Evolutionary conservation across 306 rosid species (phyloP).

Genomic region (Cucurbita maxima): DNA sequence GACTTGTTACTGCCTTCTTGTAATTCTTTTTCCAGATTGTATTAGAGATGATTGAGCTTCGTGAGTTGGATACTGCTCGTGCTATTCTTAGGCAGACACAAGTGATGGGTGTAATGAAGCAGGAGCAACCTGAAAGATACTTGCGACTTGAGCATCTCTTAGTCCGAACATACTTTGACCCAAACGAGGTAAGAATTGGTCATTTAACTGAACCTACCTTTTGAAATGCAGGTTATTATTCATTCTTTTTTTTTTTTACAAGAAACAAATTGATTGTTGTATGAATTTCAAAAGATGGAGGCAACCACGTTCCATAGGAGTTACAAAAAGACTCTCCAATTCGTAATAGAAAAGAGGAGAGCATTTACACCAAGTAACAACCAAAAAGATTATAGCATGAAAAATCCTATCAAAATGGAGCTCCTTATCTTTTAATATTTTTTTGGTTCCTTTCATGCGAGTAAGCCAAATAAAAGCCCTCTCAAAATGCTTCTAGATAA

Average conservation of each 20-base stretch:
- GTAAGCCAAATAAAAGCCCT: too few relatives aligned
- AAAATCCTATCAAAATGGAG: too few relatives aligned
- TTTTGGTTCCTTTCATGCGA: too few relatives aligned
- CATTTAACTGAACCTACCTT: background rate
- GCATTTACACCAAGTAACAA: background rate
- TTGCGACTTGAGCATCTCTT: conserved; percentile 96
- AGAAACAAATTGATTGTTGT: background rate
- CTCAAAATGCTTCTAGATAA: too few relatives aligned
- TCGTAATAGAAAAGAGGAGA: background rate
- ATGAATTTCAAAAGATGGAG: background rate
- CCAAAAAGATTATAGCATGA: background rate
- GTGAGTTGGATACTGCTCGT: conserved; percentile 96
- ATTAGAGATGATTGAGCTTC: conserved; percentile 95
- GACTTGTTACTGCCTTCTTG: background rate
- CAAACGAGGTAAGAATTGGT: conserved; percentile 58
- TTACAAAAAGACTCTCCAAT: background rate
- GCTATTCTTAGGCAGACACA: conserved; percentile 90
- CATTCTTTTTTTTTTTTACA: background rate
- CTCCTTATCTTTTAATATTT: too few relatives aligned
- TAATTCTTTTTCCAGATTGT: conserved; percentile 52
- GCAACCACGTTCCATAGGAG: background rate
- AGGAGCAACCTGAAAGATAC: conserved; percentile 97
- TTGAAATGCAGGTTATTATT: background rate
- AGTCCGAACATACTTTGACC: conserved; percentile 93
- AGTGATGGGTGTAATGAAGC: conserved; percentile 99